Evolutionary conservation across 257 asterid genomes (phyloP).

Genomic region (Solanum boliviense): DNA sequence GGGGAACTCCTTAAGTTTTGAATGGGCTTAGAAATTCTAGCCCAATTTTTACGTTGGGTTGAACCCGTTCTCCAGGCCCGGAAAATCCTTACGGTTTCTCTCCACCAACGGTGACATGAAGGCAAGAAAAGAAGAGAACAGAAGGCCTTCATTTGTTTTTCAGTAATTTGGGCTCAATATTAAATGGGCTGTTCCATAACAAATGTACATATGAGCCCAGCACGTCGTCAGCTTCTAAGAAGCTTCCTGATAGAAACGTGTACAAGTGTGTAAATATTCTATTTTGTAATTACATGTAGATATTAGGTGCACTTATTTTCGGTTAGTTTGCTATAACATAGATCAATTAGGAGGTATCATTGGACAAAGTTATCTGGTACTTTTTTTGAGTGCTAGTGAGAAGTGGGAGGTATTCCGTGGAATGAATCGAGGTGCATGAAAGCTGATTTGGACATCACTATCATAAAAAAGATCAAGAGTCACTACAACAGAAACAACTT

Average conservation of each 20-base stretch:
- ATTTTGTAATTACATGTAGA: neutral
- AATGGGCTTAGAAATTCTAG: neutral
- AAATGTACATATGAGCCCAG: neutral
- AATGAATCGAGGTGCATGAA: too few species aligned
- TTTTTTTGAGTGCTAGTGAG: too few species aligned
- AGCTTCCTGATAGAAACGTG: too few species aligned
- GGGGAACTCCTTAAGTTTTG: neutral
- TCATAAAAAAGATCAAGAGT: too few species aligned
- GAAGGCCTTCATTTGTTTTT: too few species aligned
- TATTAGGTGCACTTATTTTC: neutral
- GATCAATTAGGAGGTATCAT: neutral
- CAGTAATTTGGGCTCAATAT: neutral
- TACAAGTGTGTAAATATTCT: too few species aligned
- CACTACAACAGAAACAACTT: too few species aligned
- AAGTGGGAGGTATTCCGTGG: too few species aligned
- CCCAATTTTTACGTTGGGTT: neutral
- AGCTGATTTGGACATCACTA: rapidly evolving
- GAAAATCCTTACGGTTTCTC: neutral
- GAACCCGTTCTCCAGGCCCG: neutral
- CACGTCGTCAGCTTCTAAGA: neutral
- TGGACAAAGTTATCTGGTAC: too few species aligned
- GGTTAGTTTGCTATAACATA: neutral
- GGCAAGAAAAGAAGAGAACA: neutral
- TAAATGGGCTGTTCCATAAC: neutral
- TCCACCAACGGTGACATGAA: neutral